Conservation (phyloP, 257 asterid genomes). For the Nicotiana benthamiana region DNA sequence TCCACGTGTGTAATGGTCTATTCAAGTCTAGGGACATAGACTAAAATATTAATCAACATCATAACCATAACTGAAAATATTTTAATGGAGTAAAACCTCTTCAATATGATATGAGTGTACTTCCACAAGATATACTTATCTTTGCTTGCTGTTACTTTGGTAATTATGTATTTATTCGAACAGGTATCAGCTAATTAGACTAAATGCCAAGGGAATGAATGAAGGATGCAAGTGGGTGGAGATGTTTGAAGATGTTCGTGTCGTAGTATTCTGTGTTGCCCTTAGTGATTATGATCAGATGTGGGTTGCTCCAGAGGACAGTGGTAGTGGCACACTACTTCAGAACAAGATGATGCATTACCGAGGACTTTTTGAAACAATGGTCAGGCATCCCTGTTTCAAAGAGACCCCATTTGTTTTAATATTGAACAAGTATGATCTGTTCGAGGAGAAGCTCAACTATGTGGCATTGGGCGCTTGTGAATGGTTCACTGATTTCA, state of each 20-base stretch:
- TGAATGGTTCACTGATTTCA: constrained; percentile 76
- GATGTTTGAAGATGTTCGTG: constrained; percentile 93
- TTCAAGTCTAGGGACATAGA: background rate
- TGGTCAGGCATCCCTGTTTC: constrained; percentile 70
- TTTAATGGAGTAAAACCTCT: background rate
- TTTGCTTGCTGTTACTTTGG: background rate
- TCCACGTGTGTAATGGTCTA: background rate
- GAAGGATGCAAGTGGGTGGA: constrained; percentile 95
- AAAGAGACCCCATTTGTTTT: constrained; percentile 70
- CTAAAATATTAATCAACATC: background rate
- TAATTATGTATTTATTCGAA: background rate
- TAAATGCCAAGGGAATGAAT: constrained; percentile 74
- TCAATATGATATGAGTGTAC: background rate
- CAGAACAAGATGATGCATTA: constrained; percentile 86
- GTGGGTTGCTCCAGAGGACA: constrained; percentile 36
- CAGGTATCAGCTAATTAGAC: constrained; percentile 88
- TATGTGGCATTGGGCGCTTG: constrained; percentile 57
- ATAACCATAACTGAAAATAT: background rate
- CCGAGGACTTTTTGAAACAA: constrained; percentile 61
- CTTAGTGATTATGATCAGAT: constrained; percentile 78
- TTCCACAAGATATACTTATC: background rate
- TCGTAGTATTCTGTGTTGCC: constrained; percentile 64
- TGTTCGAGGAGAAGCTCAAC: constrained; percentile 70
- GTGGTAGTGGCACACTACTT: constrained; percentile 27
- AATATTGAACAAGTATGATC: constrained; percentile 76